Base-by-base conservation (phyloP, 1,139 yeast species). In the Nakaseomyces delphensis region DNA sequence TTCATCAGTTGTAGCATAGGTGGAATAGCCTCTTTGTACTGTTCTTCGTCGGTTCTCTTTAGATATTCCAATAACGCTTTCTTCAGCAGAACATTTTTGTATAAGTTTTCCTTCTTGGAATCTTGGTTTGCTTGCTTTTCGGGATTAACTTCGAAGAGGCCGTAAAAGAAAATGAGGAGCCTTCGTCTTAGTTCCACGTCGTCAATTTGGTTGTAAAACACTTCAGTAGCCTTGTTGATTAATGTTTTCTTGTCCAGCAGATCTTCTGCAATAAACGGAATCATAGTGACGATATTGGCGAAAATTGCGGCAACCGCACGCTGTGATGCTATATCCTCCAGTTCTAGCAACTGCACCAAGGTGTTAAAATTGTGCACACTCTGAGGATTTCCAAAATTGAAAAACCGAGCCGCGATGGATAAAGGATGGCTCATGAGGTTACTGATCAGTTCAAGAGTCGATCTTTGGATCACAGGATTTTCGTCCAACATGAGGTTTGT, bases 401-500 rank as follows among this genome's bases (percentile, higher is more conserved):
- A 60, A 42, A 60, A 57, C 42, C 60, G 60, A 10, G 52, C 59
- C 1, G 64, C 62, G 15, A 58, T 49, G 4, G 51, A 47, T 24
- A 54, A 33, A 8, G 63, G 63, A 37, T 55, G 51, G 33, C 55
- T 52, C 62, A 59, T 59, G 29, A 60, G 42, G 38, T 60, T 60
- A 33, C 54, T 48, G 11, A 60, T 41, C 5, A 60, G 48, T 40
- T 60, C 63, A 24, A 60, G 45, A 3, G 56, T 47, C 0, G 62
- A 53, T 39, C 63, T 49, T 47, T 58, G 63, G 10, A 59, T 36
- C 21, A 49, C 42, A 4, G 43, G 42, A 21, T 54, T 53, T 1
- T 51, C 53, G 40, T 59, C 63, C 14, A 68, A 51, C 47, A 71
- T 51, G 28, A 67, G 49, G 29, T 53, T 54, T 46, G 68, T 71